Conservation (phyloP, 2,329 filamentous ascomycete species). For the Fusarium buharicum region DNA sequence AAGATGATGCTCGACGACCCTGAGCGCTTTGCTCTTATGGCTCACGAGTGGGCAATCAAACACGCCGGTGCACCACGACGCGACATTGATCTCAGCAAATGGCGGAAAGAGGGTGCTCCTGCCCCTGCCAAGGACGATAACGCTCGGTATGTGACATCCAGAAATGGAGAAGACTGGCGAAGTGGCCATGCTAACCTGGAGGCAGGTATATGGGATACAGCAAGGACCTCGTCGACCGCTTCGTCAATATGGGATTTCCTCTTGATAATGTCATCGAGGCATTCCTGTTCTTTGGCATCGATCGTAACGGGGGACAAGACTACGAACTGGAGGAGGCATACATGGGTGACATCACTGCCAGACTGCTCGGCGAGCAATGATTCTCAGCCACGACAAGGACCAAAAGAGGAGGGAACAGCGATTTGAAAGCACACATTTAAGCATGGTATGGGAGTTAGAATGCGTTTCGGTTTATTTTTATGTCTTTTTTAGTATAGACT, state of each 20-base stretch:
- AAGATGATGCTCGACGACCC: conserved; percentile 86
- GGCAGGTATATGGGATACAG: conserved; percentile 89
- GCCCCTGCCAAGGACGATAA: conserved; percentile 25
- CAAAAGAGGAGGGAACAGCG: conserved; percentile 13
- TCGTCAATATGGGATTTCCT: conserved; percentile 91
- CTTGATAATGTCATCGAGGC: conserved; percentile 86
- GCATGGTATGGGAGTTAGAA: conserved; percentile 43
- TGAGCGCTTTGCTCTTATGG: conserved; percentile 80
- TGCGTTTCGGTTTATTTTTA: conserved; percentile 13
- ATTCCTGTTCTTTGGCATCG: conserved; percentile 84
- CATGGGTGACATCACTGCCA: conserved; percentile 88
- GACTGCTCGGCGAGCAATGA: conserved; percentile 80
- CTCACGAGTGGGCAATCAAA: conserved; percentile 89
- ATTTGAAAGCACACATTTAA: conserved; percentile 18
- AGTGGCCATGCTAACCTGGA: not conserved
- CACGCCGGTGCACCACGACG: conserved; percentile 78
- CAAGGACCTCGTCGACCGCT: conserved; percentile 82
- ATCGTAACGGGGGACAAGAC: conserved; percentile 78
- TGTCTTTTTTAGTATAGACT: conserved; percentile 24
- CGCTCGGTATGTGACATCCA: conserved; percentile 45
- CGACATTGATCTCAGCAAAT: conserved; percentile 52
- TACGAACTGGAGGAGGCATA: conserved; percentile 91
- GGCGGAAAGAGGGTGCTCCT: conserved; percentile 64
- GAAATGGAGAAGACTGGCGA: not conserved
- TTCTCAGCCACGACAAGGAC: not conserved